Evolutionary conservation across 805 yeast genomes (phyloP), one percentile per base, ranked within the genome.

Genomic region (Dipodascopsis tothii): DNA sequence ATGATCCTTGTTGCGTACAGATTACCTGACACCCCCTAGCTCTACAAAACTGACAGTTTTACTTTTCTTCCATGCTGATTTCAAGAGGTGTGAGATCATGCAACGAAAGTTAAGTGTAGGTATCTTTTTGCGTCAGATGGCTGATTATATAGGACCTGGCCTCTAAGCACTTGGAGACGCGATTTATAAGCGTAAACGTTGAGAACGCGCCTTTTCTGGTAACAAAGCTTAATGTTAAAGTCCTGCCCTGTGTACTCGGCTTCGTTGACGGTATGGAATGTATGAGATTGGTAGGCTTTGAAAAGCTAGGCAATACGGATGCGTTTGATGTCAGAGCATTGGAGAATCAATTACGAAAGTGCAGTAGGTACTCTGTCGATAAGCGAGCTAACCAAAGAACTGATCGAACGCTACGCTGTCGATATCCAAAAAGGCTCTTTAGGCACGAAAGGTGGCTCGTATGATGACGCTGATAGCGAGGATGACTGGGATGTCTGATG

Each of bases 161-260:
- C 1, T 70, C 69, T 45, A 75, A 72, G 50, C 84, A 84, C 61
- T 56, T 80, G 37, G 64, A 67, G 2, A 67, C 83, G 1, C 69
- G 67, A 44, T 75, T 81, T 46, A 41, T 63, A 11, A 68, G 73
- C 37, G 71, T 82, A 3, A 67, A 72, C 43, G 95, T 84, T 0
- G 73, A 68, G 28, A 64, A 72, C 32, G 82, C 88, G 1, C 87
- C 94, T 3, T 85, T 85, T 56, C 64, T 86, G 36, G 85, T 78
- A 3, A 64, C 76, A 2, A 78, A 76, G 56, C 68, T 86, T 33
- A 65, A 68, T 2, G 70, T 86, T 39, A 75, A 80, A 57, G 78
- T 81, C 7, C 66, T 85, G 3, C 95, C 95, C 0, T 80, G 78
- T 51, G 78, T 84, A 2, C 61, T 81, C 1, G 67, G 77, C 5